Evolutionary conservation across 1,139 yeast genomes (phyloP), one percentile per base, ranked within the genome.

Genomic region (Pichia sp.): DNA sequence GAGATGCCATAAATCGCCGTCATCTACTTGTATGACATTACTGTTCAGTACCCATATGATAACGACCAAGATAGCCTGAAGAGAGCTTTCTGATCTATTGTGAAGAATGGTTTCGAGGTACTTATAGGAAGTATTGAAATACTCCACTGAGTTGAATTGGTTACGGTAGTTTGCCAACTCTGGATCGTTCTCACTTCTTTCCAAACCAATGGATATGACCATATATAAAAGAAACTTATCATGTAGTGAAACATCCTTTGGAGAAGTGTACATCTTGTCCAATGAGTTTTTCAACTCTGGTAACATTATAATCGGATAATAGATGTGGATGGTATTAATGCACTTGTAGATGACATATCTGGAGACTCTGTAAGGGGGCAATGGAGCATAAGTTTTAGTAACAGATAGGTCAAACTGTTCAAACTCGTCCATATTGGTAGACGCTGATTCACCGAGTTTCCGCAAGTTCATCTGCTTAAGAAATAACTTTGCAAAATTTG

Each of bases 1-100:
- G 32, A 49, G 27, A 27, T 48, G 47, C 53, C 53, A 49, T 22
- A 48, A 30, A 27, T 50, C 53, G 1, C 52, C 52, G 27, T 44
- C 41, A 34, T 49, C 51, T 25, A 47, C 48, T 17, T 44, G 38
- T 10, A 48, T 22, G 7, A 49, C 40, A 29, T 34, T 44, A 2
- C 50, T 41, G 28, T 43, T 42, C 8, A 45, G 32, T 35, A 45
- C 38, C 52, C 53, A 48, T 6, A 49, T 34, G 7, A 43, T 41
- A 28, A 47, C 38, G 18, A 49, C 30, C 9, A 48, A 28, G 14
- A 49, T 21, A 2, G 49, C 46, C 13, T 48, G 52, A 12, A 49
- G 32, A 2, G 52, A 42, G 7, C 33, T 42, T 32, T 49, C 53
- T 3, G 51, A 43, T 22, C 53, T 31, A 4, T 34, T 33, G 5